These are phyloP conservation scores for Ustulina deusta DNA, from an alignment of 2,329 filamentous ascomycete species.

Conservation along the genomic window DNA sequence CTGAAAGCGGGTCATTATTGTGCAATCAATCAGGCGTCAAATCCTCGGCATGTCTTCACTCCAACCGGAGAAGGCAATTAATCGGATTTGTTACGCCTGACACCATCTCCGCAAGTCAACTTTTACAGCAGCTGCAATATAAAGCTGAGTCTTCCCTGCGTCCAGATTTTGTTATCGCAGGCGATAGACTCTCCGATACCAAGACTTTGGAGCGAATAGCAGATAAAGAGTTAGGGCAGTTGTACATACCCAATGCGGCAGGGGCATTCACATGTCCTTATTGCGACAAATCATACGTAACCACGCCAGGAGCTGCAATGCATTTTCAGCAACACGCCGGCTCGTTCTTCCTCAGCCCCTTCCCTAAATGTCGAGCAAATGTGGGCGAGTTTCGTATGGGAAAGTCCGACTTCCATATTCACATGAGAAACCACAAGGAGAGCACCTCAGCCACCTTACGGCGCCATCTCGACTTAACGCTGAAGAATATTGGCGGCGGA, in stretches of 20 bases:
- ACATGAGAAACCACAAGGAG: too few relatives aligned
- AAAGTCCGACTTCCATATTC: too few relatives aligned
- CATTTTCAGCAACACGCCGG: too few relatives aligned
- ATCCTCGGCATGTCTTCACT: not conserved
- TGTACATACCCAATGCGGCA: not conserved
- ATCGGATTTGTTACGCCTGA: conserved; percentile 3
- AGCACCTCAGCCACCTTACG: too few relatives aligned
- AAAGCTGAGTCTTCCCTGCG: not conserved
- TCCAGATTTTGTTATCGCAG: not conserved
- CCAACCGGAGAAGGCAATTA: not conserved
- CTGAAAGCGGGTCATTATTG: too few relatives aligned
- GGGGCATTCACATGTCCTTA: not conserved
- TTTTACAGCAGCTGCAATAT: not conserved
- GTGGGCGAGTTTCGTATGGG: too few relatives aligned
- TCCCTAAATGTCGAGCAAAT: too few relatives aligned
- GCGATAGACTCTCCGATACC: not conserved
- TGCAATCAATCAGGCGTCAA: not conserved
- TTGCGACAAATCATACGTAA: not conserved
- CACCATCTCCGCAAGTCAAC: not conserved
- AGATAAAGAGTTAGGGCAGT: not conserved
- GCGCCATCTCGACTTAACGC: too few relatives aligned
- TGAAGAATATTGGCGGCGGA: too few relatives aligned
- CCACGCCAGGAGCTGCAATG: too few relatives aligned
- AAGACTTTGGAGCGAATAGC: not conserved
- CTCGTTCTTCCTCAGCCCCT: too few relatives aligned